Base-by-base conservation (phyloP, 1,284 basidiomycete genomes). In the Fomes fomentarius region DNA sequence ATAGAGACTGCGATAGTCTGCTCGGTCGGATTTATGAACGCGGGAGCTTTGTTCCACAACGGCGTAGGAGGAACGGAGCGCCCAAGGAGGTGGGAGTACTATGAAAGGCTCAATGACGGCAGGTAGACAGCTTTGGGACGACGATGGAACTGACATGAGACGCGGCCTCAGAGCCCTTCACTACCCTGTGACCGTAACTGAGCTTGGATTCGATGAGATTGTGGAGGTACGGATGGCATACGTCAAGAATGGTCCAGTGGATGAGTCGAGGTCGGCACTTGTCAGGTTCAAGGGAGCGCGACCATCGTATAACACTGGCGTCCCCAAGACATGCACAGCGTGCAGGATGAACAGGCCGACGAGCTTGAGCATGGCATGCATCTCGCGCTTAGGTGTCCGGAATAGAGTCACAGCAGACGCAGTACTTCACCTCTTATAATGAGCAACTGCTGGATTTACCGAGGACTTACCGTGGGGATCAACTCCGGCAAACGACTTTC, bases 191-290 rank as follows among this genome's bases (percentile, higher is more conserved):
- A n/a, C n/a, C n/a, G n/a, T n/a, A n/a, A n/a, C n/a, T n/a, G n/a
- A n/a, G n/a, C n/a, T n/a, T n/a, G n/a, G n/a, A n/a, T n/a, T n/a
- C n/a, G n/a, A n/a, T n/a, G n/a, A n/a, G n/a, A n/a, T n/a, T n/a
- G n/a, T n/a, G n/a, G n/a, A n/a, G n/a, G n/a, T n/a, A n/a, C n/a
- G n/a, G n/a, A n/a, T n/a, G n/a, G 53, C 78, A 61, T 55, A 85
- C 83, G 80, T 82, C 34, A 84, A 62, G 61, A 76, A 85, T 4
- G 81, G 82, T 6, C 76, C 80, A 11, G 66, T 69, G 1, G 77
- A 80, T 1, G 65, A 64, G 55, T 84, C 73, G 24, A 84, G 68
- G 52, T 78, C 71, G 11, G 70, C 65, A 21, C 63, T 62, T 0
- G 74, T 76, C 44, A 79, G 71, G 47, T 71, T 74, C 47, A 74